Evolutionary conservation across 352 stramenopile genomes (phyloP).

Genomic region (Peronospora destructor): DNA sequence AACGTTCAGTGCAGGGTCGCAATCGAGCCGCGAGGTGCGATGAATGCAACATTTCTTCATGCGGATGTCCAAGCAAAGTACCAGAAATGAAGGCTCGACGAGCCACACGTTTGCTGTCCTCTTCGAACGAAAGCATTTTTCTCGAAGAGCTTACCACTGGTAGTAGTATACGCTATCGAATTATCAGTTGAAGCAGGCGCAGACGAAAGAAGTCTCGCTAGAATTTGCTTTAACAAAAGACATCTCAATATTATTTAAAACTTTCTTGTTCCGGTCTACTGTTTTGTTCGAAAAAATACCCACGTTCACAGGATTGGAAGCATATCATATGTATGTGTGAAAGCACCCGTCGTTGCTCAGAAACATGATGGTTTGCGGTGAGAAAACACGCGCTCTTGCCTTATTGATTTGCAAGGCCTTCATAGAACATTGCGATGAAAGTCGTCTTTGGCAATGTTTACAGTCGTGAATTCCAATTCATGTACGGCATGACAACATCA

Average conservation of each 20-base stretch:
- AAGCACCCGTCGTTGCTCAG: neutral
- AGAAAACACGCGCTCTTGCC: neutral
- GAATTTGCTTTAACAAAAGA: neutral
- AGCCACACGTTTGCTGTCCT: neutral
- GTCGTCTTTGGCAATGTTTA: too few species aligned
- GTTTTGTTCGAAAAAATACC: too few species aligned
- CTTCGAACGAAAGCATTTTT: slow-evolving; percentile 5
- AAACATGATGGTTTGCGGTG: slow-evolving; percentile 9
- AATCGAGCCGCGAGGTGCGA: slow-evolving; percentile 1
- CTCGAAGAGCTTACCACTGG: neutral
- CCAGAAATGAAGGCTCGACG: neutral
- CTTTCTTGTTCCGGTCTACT: neutral
- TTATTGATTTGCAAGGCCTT: neutral
- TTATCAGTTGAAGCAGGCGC: slow-evolving; percentile 5
- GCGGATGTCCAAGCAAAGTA: neutral
- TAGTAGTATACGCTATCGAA: neutral
- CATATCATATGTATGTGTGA: too few species aligned
- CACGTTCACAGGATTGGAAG: too few species aligned
- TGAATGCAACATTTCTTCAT: neutral
- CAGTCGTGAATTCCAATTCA: too few species aligned
- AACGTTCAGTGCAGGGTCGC: slow-evolving; percentile 15
- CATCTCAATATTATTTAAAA: neutral
- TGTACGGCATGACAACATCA: too few species aligned
- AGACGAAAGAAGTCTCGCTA: slow-evolving; percentile 4
- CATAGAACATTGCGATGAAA: neutral